Evolutionary conservation across 2,329 filamentous ascomycete genomes (phyloP), one percentile per base, ranked within the genome.

Genomic region (Colletotrichum sp.): DNA sequence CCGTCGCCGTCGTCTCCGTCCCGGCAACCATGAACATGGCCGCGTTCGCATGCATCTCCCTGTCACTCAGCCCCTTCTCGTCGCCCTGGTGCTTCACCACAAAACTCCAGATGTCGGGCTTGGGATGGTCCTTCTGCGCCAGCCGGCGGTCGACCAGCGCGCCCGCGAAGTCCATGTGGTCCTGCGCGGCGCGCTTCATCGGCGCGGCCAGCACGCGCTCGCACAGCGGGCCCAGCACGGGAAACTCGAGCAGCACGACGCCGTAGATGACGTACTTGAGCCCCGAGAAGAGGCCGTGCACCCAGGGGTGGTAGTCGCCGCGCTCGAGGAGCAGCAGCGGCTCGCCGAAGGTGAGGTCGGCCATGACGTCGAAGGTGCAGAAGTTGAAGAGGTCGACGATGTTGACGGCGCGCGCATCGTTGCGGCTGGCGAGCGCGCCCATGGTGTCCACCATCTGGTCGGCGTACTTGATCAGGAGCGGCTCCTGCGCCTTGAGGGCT

Each of bases 1-100:
- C 79, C 4, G 87, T 87, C 0, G 87, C 87, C 1, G 87, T 88
- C 0, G 88, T 89, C 74, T 89, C 87, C 15, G 82, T 84, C 0
- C 88, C 88, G 0, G 85, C 88, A 3, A 82, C 34, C 55, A 84
- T 80, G n/a, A 85, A 68, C 3, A 75, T 63, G 4, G 78, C 72
- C 9, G 79, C 69, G 12, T 78, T 81, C 57, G 70, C 71, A 6
- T 71, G 62, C 24, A 81, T 74, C 36, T 76, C 67, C 26, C 5
- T 5, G 4, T 12, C 34, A 10, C 24, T 67, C 55, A 68, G 16
- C 10, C 63, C 44, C 30, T 34, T 63, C 24, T 64, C 57, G 39
- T 59, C 39, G 3, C 32, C 72, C n/a, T 18, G 32, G 9, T 59
- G 55, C 26, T 49, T 24, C 13, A 76, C 32, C 15, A 72, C 73